Conservation (phyloP, 2,329 filamentous ascomycete species). For the Aspergillus pseudoterreus region DNA sequence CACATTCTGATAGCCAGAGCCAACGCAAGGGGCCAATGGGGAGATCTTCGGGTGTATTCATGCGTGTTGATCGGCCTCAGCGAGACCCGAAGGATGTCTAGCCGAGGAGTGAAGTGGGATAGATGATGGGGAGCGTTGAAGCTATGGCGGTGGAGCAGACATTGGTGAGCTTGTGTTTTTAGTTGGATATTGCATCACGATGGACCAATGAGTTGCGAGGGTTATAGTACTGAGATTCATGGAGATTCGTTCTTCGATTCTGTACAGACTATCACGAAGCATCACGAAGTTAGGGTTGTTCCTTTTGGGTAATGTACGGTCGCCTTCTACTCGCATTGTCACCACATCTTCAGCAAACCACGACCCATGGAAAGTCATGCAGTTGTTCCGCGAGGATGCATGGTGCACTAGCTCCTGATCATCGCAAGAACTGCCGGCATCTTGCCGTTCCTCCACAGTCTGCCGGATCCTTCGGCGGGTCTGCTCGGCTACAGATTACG, state of each 20-base stretch:
- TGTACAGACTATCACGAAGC: neutral
- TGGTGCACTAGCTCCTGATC: neutral
- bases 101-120: no score
- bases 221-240: neutral
- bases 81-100: no score
- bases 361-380: neutral
- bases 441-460: neutral
- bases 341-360: neutral
- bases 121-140: neutral
- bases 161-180: slow-evolving; percentile 5
- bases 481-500: neutral
- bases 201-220: slow-evolving; percentile 4
- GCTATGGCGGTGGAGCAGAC: neutral
- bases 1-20: neutral
- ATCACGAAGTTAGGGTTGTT: neutral
- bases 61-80: no score
- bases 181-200: slow-evolving; percentile 10
- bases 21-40: neutral
- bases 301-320: neutral
- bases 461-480: neutral
- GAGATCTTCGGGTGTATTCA: no score
- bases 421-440: neutral
- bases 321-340: neutral
- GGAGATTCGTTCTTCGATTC: neutral
- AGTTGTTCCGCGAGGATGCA: neutral